A percentile compares a stretch with the other conserved stretches of the same genome.
Conservation (phyloP, 176 grass and related monocot species). For the Musa troglodytarum region DNA sequence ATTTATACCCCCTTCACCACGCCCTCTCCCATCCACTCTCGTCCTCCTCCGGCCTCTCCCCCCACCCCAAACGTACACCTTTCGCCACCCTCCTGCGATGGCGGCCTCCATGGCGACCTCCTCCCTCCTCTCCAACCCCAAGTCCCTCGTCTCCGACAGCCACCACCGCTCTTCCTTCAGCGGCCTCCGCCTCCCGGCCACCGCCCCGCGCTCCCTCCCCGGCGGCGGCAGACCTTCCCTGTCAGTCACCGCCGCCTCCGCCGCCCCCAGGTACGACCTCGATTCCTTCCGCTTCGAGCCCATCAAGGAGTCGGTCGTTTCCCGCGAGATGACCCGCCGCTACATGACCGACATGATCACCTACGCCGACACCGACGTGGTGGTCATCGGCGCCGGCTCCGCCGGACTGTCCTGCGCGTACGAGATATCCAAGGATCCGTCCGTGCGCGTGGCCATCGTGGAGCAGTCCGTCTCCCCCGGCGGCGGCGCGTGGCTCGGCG, state of each 20-base stretch:
- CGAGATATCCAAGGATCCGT: conserved; percentile 76
- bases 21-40: too few species aligned
- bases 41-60: too few species aligned
- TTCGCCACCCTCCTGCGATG: neutral
- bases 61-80: too few species aligned
- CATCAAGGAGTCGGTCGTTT: conserved; percentile 77
- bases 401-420: conserved; percentile 82
- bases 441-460: conserved; percentile 48
- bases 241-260: conserved; percentile 24
- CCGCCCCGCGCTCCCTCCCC: too few species aligned
- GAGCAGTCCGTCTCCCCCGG: conserved; percentile 90
- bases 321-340: conserved; percentile 73
- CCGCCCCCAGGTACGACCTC: conserved; percentile 54
- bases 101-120: neutral
- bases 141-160: too few species aligned
- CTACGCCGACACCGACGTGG: conserved; percentile 81
- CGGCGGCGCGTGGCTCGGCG: conserved; percentile 75
- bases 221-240: neutral
- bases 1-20: too few species aligned
- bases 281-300: conserved; percentile 52
- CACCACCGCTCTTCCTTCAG: too few species aligned
- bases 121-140: neutral
- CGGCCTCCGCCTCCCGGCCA: neutral
- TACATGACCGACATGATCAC: conserved; percentile 99
- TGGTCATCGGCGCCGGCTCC: conserved; percentile 70